phyloP scores from a whole-genome alignment of 78 protist species.

The Dictyostelium firmibasis region DNA sequence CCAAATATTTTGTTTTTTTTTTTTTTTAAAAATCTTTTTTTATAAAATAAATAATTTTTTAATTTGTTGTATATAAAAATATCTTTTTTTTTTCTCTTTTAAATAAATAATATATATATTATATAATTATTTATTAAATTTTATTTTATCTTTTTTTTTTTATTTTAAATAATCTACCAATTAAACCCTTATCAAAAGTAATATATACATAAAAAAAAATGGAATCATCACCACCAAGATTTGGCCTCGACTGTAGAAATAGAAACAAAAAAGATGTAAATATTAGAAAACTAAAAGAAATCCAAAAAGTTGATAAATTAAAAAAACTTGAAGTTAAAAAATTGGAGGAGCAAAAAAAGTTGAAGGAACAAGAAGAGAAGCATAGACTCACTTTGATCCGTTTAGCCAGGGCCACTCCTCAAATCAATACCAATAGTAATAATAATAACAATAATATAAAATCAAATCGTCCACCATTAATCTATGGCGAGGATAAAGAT shows the following conservation, averaged over 20 bases:
- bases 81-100: background rate
- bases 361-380: background rate
- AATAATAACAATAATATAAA: background rate
- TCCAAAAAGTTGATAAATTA: slow-evolving; percentile 16
- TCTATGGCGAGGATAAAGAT: slow-evolving; percentile 7
- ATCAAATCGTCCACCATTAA: background rate
- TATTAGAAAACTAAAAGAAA: slow-evolving; percentile 36
- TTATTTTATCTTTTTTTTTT: background rate
- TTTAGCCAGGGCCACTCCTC: background rate
- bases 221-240: slow-evolving; percentile 54
- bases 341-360: background rate
- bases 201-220: background rate
- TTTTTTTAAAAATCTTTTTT: no score
- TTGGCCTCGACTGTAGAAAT: slow-evolving; percentile 51
- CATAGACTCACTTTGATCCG: slow-evolving; percentile 2
- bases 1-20: background rate
- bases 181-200: background rate
- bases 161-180: background rate
- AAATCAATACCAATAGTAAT: background rate
- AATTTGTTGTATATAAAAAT: background rate
- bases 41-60: no score
- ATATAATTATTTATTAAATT: background rate
- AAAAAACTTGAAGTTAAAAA: slow-evolving; percentile 28
- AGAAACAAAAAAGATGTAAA: slow-evolving; percentile 43
- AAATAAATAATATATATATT: background rate